These are phyloP conservation scores for Aspergillus cejpii DNA, from an alignment of 2,329 filamentous ascomycete genomes.

Conservation along the genomic window DNA sequence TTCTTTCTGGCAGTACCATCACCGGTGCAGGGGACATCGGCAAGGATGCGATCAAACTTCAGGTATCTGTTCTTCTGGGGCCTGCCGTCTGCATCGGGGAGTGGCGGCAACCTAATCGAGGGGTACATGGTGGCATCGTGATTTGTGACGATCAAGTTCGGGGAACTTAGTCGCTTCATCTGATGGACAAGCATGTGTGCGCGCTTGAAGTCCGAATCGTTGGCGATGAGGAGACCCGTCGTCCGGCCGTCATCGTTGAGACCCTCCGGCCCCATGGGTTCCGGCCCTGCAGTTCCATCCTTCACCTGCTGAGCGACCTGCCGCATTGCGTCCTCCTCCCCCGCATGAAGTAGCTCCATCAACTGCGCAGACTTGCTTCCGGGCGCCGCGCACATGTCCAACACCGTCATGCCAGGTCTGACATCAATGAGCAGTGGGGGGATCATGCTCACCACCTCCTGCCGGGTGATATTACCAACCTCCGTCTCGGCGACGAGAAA, in stretches of 20 bases:
- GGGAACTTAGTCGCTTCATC: constrained; percentile 92
- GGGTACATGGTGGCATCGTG: constrained; percentile 96
- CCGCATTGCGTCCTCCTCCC: constrained; percentile 79
- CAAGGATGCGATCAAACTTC: constrained; percentile 93
- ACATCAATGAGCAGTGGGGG: constrained; percentile 90
- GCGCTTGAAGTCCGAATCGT: constrained; percentile 94
- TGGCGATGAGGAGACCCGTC: constrained; percentile 87
- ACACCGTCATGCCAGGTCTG: constrained; percentile 79
- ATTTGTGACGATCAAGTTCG: constrained; percentile 94
- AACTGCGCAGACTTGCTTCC: constrained; percentile 96
- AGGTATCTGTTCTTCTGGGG: constrained; percentile 62
- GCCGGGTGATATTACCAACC: constrained; percentile 93
- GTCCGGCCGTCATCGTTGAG: constrained; percentile 71
- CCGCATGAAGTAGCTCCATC: constrained; percentile 85
- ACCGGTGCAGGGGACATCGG: constrained; percentile 93
- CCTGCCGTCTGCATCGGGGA: constrained; percentile 47
- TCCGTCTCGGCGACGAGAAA: constrained; percentile 96
- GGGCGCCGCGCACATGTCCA: constrained; percentile 94
- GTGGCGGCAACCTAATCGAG: constrained; percentile 72
- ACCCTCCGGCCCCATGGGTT: constrained; percentile 45
- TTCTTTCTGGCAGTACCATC: constrained; percentile 95
- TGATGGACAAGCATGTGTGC: constrained; percentile 97
- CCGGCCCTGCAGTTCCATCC: constrained; percentile 52
- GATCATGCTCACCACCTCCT: constrained; percentile 99
- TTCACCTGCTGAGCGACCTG: constrained; percentile 61